phyloP scores from a whole-genome alignment of 805 yeast genomes.

The Hyphopichia homilentoma region DNA sequence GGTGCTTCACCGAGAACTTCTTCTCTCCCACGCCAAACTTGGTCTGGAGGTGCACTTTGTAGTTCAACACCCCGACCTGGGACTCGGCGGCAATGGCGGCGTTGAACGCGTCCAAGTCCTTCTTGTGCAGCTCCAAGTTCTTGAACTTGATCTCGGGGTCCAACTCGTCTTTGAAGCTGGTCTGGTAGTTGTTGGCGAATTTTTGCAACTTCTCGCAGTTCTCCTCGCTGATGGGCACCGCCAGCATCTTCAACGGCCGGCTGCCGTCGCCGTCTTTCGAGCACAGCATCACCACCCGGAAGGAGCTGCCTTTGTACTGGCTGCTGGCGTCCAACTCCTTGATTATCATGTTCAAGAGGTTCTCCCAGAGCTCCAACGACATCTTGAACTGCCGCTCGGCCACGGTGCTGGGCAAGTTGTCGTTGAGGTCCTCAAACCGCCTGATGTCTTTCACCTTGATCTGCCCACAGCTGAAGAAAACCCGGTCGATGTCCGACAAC shows the following conservation, averaged over 20 bases:
- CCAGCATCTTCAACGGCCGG: constrained; percentile 25
- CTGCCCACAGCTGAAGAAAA: constrained; percentile 17
- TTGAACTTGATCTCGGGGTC: constrained; percentile 17
- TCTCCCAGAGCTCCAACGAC: constrained; percentile 50
- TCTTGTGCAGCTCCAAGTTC: constrained; percentile 21
- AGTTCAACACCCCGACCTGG: constrained; percentile 5
- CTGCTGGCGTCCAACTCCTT: constrained; percentile 18
- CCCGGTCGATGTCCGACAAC: constrained; percentile 60
- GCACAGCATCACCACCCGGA: constrained; percentile 21
- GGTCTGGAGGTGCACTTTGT: background rate
- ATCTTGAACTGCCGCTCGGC: constrained; percentile 69
- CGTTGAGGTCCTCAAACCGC: constrained; percentile 23
- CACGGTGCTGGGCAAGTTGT: constrained; percentile 40
- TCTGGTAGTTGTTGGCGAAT: constrained; percentile 23
- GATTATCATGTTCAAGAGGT: constrained; percentile 22
- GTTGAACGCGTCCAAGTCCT: constrained; percentile 23
- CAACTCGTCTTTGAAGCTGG: constrained; percentile 27
- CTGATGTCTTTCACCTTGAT: constrained; percentile 11
- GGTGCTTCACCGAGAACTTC: background rate
- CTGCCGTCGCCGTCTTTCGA: background rate
- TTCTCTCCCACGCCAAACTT: background rate
- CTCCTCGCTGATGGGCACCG: constrained; percentile 21
- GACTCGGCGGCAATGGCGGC: constrained; percentile 9
- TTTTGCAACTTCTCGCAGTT: constrained; percentile 21
- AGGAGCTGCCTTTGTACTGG: constrained; percentile 12